Evolutionary conservation across 345 rosid species (phyloP).

Genomic region (Salix caprea): DNA sequence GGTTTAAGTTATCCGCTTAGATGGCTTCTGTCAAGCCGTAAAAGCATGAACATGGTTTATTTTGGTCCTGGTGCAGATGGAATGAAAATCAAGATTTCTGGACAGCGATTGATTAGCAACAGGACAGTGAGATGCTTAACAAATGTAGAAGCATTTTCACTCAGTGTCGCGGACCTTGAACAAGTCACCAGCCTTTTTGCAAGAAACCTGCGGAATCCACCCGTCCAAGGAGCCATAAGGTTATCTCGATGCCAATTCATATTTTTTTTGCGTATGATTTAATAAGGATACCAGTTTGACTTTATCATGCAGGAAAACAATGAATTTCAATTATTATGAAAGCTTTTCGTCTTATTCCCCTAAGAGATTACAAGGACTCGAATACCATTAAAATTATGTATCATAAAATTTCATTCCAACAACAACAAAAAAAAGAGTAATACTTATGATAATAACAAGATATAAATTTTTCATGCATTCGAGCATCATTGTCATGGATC

Average conservation of each 20-base stretch:
- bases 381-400: too few relatives aligned
- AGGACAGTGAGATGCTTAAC: slow-evolving; percentile 61
- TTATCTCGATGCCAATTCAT: slow-evolving; percentile 10
- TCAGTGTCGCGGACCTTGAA: slow-evolving; percentile 73
- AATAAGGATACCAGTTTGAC: background rate
- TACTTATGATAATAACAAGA: too few relatives aligned
- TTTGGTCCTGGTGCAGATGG: slow-evolving; percentile 36
- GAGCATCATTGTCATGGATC: too few relatives aligned
- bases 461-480: too few relatives aligned
- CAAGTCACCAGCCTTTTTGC: slow-evolving; percentile 73
- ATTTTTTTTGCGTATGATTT: background rate
- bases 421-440: too few relatives aligned
- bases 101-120: slow-evolving; percentile 47
- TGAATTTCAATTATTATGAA: background rate
- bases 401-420: too few relatives aligned
- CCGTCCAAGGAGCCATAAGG: slow-evolving; percentile 88
- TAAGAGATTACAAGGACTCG: too few relatives aligned
- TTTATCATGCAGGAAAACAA: background rate
- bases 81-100: slow-evolving; percentile 38
- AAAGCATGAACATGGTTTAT: background rate
- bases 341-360: background rate
- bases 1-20: too few relatives aligned
- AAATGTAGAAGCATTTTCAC: slow-evolving; percentile 85
- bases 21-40: background rate
- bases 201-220: slow-evolving; percentile 52